Evolutionary conservation across 2,329 filamentous ascomycete species (phyloP).

Genomic region (Aspergillus sp.): DNA sequence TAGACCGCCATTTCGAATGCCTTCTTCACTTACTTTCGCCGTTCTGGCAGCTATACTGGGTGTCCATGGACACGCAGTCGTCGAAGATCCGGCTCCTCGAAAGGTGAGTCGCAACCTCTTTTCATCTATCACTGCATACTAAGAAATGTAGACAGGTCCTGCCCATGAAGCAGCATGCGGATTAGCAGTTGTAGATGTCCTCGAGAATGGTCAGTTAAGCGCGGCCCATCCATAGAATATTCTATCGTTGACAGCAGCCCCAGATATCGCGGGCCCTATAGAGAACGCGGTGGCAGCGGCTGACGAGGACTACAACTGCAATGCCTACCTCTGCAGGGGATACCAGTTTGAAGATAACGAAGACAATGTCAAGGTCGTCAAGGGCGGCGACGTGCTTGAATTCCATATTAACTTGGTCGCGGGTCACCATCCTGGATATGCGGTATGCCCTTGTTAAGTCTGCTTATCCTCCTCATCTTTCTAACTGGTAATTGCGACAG

Average conservation of each 20-base stretch:
- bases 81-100: background rate
- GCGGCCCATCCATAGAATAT: fast-evolving
- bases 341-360: background rate
- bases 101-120: background rate
- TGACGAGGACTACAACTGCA: constrained; percentile 1
- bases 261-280: background rate
- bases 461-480: no score
- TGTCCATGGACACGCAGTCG: background rate
- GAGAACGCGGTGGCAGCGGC: background rate
- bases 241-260: no score
- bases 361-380: background rate
- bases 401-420: background rate
- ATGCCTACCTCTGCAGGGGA: background rate
- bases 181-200: background rate
- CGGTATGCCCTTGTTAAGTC: background rate
- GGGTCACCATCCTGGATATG: background rate
- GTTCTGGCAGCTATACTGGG: no score
- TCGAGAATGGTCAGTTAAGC: background rate
- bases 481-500: background rate
- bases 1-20: no score
- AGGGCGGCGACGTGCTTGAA: background rate
- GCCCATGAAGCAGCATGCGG: background rate
- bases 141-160: background rate
- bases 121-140: no score
- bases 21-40: no score